These are phyloP conservation scores for Lophiotrema nucula DNA, from an alignment of 495 filamentous ascomycete genomes.

Conservation along the genomic window DNA sequence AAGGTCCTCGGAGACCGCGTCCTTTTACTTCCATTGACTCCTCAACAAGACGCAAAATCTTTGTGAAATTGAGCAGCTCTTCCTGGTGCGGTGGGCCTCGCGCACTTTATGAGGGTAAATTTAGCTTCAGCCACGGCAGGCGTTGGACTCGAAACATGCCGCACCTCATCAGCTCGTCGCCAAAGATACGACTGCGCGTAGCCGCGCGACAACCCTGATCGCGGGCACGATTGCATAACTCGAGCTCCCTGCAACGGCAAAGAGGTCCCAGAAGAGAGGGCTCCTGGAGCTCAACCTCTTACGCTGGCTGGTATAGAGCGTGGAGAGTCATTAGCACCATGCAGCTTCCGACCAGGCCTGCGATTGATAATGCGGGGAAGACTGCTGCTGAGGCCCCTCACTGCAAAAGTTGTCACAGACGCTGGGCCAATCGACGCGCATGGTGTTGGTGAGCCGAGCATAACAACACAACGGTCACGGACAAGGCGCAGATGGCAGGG, in stretches of 20 bases:
- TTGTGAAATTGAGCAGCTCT: no score
- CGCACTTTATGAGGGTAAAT: conserved; percentile 12
- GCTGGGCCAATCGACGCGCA: conserved; percentile 1
- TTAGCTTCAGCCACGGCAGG: conserved; percentile 26
- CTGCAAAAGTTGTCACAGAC: background rate
- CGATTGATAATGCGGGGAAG: conserved; percentile 28
- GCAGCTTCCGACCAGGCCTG: no score
- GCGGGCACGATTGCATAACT: background rate
- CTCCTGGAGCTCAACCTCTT: no score
- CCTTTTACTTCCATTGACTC: no score
- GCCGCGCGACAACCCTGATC: background rate
- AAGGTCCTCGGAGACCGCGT: no score
- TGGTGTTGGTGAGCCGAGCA: background rate
- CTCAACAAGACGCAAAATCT: no score
- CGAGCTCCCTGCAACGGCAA: no score
- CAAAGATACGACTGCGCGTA: background rate
- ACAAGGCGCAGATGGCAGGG: conserved; percentile 10
- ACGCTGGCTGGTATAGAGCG: no score
- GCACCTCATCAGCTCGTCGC: conserved; percentile 16
- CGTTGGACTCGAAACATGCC: conserved; percentile 12
- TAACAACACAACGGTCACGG: background rate
- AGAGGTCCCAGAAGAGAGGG: no score
- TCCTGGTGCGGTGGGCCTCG: no score
- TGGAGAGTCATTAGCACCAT: no score
- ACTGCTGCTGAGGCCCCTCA: conserved; percentile 2